Percentiles rank a stretch among this genome's conserved stretches.
Conservation (phyloP, 2,329 filamentous ascomycete genomes). For the Venturia oleaginea region DNA sequence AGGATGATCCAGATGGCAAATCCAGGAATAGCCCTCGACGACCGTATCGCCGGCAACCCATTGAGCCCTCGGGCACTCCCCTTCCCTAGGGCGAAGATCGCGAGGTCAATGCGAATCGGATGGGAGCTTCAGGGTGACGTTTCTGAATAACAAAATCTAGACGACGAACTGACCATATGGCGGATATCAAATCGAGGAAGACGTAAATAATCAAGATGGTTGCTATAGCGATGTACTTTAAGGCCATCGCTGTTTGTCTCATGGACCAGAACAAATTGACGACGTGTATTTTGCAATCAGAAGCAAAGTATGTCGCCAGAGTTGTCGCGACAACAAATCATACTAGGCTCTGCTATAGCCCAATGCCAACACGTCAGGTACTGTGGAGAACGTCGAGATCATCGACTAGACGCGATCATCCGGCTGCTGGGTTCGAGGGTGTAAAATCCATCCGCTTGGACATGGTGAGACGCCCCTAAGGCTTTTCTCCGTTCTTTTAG, state of each 20-base stretch:
- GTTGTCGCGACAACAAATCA: constrained; percentile 4
- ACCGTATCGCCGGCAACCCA: not conserved
- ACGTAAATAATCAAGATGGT: not conserved
- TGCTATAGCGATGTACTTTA: not conserved
- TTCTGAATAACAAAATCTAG: not conserved
- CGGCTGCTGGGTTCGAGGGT: constrained; percentile 5
- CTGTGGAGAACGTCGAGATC: not conserved
- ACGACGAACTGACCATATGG: not conserved
- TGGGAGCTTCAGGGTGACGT: not conserved
- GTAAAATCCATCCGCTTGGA: not conserved
- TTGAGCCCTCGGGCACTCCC: not conserved
- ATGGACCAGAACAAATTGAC: constrained; percentile 3
- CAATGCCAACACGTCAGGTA: not conserved
- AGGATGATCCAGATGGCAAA: not conserved
- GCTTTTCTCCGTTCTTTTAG: not conserved
- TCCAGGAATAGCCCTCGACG: not conserved
- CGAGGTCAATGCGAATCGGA: not conserved
- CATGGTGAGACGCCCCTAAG: not conserved
- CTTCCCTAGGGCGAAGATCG: not conserved
- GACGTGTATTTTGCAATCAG: constrained; percentile 9
- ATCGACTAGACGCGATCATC: not conserved
- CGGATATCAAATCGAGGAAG: not conserved
- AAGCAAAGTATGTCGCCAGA: constrained; percentile 2
- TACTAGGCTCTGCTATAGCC: not conserved
- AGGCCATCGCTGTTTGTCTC: not conserved